Evolutionary conservation across 371 early-diverging fungal species (phyloP), one percentile per base, ranked within the genome.

Genomic region (Chytridiales sp.): DNA sequence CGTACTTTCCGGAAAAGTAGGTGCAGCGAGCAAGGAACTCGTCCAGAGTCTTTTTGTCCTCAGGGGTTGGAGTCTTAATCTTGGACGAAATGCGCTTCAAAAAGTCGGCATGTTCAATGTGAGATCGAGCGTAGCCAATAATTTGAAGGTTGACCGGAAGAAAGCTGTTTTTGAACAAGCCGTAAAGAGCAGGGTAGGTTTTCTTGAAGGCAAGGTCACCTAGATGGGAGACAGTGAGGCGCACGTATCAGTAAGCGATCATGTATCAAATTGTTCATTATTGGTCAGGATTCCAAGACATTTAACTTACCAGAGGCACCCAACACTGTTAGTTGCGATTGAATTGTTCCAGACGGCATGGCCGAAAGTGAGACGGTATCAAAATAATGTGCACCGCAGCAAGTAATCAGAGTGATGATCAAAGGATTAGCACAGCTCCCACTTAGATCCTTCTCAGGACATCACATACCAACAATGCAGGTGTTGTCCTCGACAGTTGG

Each of bases 151-250:
- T 80, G 31, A 77, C 72, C 17, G 93, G 91, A n/a, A 97, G 78
- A 65, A 88, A 87, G 0, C 72, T 75, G 68, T 85, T 84, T 60
- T 79, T 81, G 73, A 76, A 94, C 35, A 94, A 86, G 43, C 85
- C 89, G 74, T 85, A 99, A 15, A 97, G 85, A 0, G 98, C 95
- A 17, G 99, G 99, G 73, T 93, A 98, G 24, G 99, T 95, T 82
- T 99, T 99, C 68, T 95, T 95, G 75, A 89, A 94, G 17, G 95
- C 97, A 57, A 97, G 84, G 66, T 97, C 97, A 22, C 97, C 77
- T n/a, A n/a, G n/a, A n/a, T n/a, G n/a, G n/a, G n/a, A n/a, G n/a
- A n/a, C n/a, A n/a, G n/a, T n/a, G 43, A 34, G 27, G 15, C n/a
- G 21, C 30, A 26, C 36, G 36, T 4, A 34, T 6, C 24, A 19